phyloP scores from a whole-genome alignment of 1,284 basidiomycete genomes.

The Caloboletus inedulis region DNA sequence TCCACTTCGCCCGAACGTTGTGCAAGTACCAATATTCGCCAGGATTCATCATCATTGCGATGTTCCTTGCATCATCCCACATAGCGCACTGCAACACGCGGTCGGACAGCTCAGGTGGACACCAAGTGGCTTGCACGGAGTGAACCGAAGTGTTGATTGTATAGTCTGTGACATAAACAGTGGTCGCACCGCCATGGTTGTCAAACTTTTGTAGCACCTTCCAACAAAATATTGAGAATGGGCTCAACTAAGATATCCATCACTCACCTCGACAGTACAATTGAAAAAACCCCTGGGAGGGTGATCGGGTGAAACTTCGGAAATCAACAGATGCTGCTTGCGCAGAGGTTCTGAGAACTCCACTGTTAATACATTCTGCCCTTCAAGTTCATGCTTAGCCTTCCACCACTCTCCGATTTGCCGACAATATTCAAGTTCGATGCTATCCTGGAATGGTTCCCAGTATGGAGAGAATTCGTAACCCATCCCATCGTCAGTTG shows the following conservation, averaged over 20 bases:
- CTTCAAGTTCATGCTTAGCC: neutral
- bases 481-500: constrained; percentile 20
- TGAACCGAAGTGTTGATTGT: constrained; percentile 42
- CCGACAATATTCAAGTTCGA: constrained; percentile 37
- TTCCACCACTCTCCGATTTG: constrained; percentile 56
- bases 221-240: neutral
- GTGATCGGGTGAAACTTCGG: constrained; percentile 45
- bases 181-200: constrained; percentile 39
- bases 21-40: constrained; percentile 55
- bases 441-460: constrained; percentile 15
- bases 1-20: constrained; percentile 49
- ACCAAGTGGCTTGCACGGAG: constrained; percentile 43
- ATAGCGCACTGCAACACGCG: constrained; percentile 52
- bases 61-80: constrained; percentile 48
- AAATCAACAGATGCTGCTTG: constrained; percentile 49
- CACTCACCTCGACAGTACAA: constrained; percentile 62
- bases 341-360: constrained; percentile 4
- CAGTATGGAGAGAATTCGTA: constrained; percentile 36
- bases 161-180: constrained; percentile 68
- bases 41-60: constrained; percentile 44
- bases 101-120: constrained; percentile 42
- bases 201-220: constrained; percentile 49
- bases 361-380: constrained; percentile 10
- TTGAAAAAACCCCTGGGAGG: constrained; percentile 58
- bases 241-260: neutral